Percentiles rank a stretch among this genome's conserved stretches.
Conservation (phyloP, 345 rosid genomes). For the Limnanthes douglasii region DNA sequence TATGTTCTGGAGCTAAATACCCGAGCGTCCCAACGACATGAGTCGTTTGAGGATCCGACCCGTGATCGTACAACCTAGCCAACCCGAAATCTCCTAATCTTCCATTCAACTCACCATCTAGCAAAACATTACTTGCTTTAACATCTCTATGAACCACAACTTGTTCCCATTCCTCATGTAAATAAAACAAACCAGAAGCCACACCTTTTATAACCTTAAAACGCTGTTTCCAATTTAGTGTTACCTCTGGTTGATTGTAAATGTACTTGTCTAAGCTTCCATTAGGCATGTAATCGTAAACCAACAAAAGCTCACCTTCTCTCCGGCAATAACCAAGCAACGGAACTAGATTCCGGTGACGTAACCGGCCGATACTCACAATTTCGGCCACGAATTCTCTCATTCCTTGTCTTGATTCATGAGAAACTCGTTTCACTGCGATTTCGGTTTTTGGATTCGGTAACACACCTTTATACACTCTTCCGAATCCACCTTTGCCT, state of each 20-base stretch:
- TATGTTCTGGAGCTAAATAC: slow-evolving; percentile 78
- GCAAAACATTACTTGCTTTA: slow-evolving; percentile 72
- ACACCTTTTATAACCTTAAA: slow-evolving; percentile 53
- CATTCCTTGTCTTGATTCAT: slow-evolving; percentile 76
- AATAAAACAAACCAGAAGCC: slow-evolving; percentile 64
- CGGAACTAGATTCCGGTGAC: slow-evolving; percentile 81
- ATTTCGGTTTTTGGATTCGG: slow-evolving; percentile 28
- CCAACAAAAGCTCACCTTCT: slow-evolving; percentile 53
- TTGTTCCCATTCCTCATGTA: slow-evolving; percentile 87
- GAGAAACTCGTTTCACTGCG: slow-evolving; percentile 69
- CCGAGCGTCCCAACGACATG: slow-evolving; percentile 88
- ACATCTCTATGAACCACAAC: slow-evolving; percentile 82
- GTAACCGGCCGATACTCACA: slow-evolving; percentile 75
- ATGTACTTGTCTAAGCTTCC: slow-evolving; percentile 80
- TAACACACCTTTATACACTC: slow-evolving; percentile 63
- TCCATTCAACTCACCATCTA: slow-evolving; percentile 68
- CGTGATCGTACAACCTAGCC: slow-evolving; percentile 71
- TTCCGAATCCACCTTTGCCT: slow-evolving; percentile 77
- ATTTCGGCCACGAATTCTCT: slow-evolving; percentile 82
- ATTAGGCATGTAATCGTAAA: slow-evolving; percentile 83
- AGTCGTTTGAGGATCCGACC: slow-evolving; percentile 68
- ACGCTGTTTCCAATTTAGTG: slow-evolving; percentile 71
- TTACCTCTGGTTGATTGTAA: slow-evolving; percentile 31
- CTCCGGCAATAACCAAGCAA: slow-evolving; percentile 73
- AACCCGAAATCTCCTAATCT: slow-evolving; percentile 87